Percentiles rank a stretch among this genome's conserved stretches.
Conservation (phyloP, 2,329 filamentous ascomycete genomes). For the Setomelanomma holmii region DNA sequence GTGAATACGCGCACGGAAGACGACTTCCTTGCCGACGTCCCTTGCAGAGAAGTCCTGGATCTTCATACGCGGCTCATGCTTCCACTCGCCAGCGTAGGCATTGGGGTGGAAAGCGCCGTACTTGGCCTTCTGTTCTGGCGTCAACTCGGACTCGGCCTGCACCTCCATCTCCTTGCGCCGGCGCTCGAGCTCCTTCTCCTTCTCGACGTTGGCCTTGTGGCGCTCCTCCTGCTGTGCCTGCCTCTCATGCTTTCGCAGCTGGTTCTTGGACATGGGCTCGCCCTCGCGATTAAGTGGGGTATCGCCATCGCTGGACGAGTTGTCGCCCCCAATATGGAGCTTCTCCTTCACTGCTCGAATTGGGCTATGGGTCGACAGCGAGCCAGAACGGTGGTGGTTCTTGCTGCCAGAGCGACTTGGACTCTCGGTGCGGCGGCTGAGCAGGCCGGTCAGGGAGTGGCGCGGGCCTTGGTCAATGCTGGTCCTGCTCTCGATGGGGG, state of each 20-base stretch:
- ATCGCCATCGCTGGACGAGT: constrained; percentile 43
- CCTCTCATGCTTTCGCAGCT: constrained; percentile 57
- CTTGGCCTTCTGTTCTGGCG: constrained; percentile 63
- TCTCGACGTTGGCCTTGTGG: constrained; percentile 53
- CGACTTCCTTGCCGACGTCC: constrained; percentile 66
- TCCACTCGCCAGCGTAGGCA: constrained; percentile 62
- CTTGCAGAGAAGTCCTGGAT: constrained; percentile 60
- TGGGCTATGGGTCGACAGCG: constrained; percentile 43
- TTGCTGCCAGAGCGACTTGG: constrained; percentile 34
- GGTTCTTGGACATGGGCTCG: constrained; percentile 58
- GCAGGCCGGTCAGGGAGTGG: constrained; percentile 42
- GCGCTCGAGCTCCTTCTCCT: constrained; percentile 53
- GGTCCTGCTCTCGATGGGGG: constrained; percentile 38
- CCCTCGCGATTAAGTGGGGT: constrained; percentile 57
- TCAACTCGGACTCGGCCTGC: constrained; percentile 61
- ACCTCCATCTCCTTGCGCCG: constrained; percentile 57
- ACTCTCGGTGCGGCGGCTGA: constrained; percentile 47
- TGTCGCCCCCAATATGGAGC: constrained; percentile 44
- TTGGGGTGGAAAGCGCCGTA: constrained; percentile 67
- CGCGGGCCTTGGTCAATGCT: constrained; percentile 38
- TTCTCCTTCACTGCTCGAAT: constrained; percentile 51
- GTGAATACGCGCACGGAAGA: constrained; percentile 76
- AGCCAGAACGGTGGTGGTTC: constrained; percentile 33
- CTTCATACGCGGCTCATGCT: constrained; percentile 56
- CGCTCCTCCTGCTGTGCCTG: constrained; percentile 55